These are phyloP conservation scores for Myrica gale DNA, from an alignment of 306 rosid genomes.

Conservation along the genomic window DNA sequence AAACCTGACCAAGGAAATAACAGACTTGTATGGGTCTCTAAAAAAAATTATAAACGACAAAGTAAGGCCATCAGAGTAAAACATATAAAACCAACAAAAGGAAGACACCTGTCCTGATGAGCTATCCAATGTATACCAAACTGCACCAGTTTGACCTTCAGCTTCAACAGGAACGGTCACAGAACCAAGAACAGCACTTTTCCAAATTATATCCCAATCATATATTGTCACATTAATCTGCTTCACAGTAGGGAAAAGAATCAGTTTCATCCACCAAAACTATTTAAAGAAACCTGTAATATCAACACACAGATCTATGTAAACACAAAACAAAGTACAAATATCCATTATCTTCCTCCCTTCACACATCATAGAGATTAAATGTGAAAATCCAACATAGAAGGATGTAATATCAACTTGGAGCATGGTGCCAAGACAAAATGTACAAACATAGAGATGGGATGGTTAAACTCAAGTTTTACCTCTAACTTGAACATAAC, in stretches of 20 bases:
- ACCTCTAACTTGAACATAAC: not conserved
- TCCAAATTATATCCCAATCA: conserved; percentile 99
- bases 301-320: conserved; percentile 30
- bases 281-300: conserved; percentile 33
- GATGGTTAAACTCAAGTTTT: not conserved
- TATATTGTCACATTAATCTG: conserved; percentile 93
- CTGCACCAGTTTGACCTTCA: conserved; percentile 91
- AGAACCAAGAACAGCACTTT: conserved; percentile 94
- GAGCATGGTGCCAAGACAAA: not conserved
- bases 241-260: conserved; percentile 44
- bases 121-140: conserved; percentile 82
- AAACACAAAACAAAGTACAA: not conserved
- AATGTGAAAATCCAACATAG: not conserved
- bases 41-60: conserved; percentile 19
- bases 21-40: conserved; percentile 27
- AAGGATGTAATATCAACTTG: not conserved
- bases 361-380: not conserved
- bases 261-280: conserved; percentile 49
- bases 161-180: conserved; percentile 82
- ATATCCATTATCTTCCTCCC: conserved; percentile 5
- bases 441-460: not conserved
- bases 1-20: conserved; percentile 64
- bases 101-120: conserved; percentile 84
- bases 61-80: conserved; percentile 17
- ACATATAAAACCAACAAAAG: conserved; percentile 22